A percentile compares a stretch with the other conserved stretches of the same genome.
Evolutionary conservation across 306 rosid species (phyloP).

Genomic region (Myrica gale): DNA sequence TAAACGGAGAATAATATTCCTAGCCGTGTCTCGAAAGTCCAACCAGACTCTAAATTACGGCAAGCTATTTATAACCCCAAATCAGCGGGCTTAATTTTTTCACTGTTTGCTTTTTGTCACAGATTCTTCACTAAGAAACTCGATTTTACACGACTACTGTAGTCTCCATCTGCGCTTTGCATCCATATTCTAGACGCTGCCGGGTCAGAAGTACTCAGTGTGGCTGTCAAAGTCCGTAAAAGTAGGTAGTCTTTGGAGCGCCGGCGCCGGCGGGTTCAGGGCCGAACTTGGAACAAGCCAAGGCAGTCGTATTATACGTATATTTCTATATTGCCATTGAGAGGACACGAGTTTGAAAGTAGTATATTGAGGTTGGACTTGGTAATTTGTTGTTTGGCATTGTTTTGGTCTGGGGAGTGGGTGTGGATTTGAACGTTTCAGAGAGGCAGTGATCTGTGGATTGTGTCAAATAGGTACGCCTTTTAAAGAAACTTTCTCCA

Average conservation of each 20-base stretch:
- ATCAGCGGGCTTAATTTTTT: too few relatives aligned
- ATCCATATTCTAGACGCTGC: too few relatives aligned
- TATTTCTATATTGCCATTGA: not conserved
- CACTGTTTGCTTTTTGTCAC: too few relatives aligned
- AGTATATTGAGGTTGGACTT: constrained; percentile 38
- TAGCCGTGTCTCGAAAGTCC: too few relatives aligned
- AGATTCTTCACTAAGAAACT: too few relatives aligned
- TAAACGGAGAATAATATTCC: too few relatives aligned
- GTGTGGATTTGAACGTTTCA: constrained; percentile 41
- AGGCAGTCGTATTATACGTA: not conserved
- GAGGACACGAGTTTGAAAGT: constrained; percentile 6
- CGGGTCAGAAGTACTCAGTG: too few relatives aligned
- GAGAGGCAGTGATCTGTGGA: constrained; percentile 11
- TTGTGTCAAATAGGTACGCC: constrained; percentile 51
- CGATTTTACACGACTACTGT: too few relatives aligned
- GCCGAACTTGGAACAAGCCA: constrained; percentile 12
- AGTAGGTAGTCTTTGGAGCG: constrained; percentile 9
- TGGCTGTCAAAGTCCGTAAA: too few relatives aligned
- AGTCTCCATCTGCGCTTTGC: too few relatives aligned
- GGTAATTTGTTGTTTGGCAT: constrained; percentile 17
- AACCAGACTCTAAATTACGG: too few relatives aligned
- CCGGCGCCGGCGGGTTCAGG: constrained; percentile 34
- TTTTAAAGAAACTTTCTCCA: constrained; percentile 11
- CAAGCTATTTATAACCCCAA: too few relatives aligned
- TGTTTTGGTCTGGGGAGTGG: constrained; percentile 13